Conservation (phyloP, 140 eudicot species). For the Flaveria floridana region DNA sequence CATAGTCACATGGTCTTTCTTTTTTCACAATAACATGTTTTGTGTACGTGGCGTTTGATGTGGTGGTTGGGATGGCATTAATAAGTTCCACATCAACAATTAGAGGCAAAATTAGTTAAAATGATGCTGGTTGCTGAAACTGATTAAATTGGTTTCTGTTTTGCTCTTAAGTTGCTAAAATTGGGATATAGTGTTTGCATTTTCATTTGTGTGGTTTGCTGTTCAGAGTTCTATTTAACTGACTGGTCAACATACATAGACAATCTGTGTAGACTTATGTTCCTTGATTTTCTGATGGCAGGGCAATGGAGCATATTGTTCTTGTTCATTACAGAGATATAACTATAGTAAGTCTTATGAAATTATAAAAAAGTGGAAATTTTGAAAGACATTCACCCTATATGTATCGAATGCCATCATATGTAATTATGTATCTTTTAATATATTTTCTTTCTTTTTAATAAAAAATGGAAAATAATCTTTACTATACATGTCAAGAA, state of each 20-base stretch:
- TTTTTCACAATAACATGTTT: neutral
- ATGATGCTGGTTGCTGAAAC: too few species aligned
- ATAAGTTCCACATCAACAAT: too few species aligned
- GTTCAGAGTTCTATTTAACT: neutral
- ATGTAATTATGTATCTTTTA: neutral
- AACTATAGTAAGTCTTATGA: conserved; percentile 50
- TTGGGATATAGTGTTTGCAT: neutral
- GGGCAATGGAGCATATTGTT: conserved; percentile 89
- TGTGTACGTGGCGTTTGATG: neutral
- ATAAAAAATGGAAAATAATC: neutral
- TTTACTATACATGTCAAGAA: neutral
- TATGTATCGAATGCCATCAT: neutral
- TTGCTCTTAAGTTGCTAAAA: neutral
- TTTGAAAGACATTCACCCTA: neutral
- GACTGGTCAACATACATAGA: too few species aligned
- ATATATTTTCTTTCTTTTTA: neutral
- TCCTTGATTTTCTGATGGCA: conserved; percentile 38
- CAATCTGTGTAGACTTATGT: conserved; percentile 14
- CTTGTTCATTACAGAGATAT: conserved; percentile 97
- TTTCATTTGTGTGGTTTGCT: neutral
- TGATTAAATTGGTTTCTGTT: too few species aligned
- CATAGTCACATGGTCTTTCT: neutral
- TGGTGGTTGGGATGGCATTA: neutral
- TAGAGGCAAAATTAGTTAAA: too few species aligned
- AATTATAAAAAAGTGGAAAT: neutral